phyloP scores from a whole-genome alignment of 441 rosid species.

The Syzygium syzygioides region DNA sequence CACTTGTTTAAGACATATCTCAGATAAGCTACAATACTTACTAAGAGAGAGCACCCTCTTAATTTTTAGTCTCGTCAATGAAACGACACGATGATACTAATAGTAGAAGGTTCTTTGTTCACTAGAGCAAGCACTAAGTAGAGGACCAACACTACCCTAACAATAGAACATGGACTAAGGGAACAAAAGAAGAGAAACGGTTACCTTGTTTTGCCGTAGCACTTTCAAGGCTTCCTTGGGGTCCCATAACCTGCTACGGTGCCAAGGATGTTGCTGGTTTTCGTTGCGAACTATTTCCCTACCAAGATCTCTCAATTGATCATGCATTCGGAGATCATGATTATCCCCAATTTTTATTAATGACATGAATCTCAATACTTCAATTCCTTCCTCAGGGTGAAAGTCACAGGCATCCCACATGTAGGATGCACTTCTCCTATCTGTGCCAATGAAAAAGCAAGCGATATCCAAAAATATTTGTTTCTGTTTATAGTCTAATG shows the following conservation, averaged over 20 bases:
- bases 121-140: neutral
- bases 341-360: neutral
- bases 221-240: rapidly evolving
- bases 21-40: neutral
- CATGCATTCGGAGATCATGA: rapidly evolving
- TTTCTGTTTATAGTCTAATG: neutral
- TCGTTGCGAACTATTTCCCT: neutral
- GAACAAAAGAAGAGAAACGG: rapidly evolving
- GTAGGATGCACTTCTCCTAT: rapidly evolving
- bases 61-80: neutral
- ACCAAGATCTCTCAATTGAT: neutral
- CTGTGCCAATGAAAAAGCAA: neutral
- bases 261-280: rapidly evolving
- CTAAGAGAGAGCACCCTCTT: neutral
- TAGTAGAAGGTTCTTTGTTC: neutral
- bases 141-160: neutral
- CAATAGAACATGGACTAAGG: rapidly evolving
- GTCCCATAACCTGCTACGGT: neutral
- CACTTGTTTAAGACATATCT: neutral
- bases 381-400: rapidly evolving
- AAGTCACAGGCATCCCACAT: neutral
- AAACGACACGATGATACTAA: rapidly evolving
- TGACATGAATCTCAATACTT: neutral
- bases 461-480: neutral
- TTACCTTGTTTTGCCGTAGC: neutral